Base-by-base conservation (phyloP, 2,329 filamentous ascomycete species). In the Zarea fungicola region DNA sequence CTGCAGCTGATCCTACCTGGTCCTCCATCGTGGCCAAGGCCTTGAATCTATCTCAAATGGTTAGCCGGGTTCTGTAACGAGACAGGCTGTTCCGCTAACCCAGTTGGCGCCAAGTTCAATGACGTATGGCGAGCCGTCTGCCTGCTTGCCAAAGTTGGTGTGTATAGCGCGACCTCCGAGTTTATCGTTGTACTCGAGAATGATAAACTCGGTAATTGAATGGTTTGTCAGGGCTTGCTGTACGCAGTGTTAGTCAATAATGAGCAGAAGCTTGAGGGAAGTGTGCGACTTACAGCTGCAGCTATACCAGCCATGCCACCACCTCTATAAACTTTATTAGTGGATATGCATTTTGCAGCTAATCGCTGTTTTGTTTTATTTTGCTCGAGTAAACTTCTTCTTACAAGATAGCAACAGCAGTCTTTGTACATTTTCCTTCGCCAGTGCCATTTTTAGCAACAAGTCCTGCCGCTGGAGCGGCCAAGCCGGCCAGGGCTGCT, bases 101-200 rank as follows among this genome's bases (percentile, higher is more conserved):
- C 84, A 87, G 53, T 87, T 87, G 6, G 84, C 83, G 3, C 84
- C 84, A 0, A 84, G 65, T 60, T 87, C 84, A 9, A 87, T 69
- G 0, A 69, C 72, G 51, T 80, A 82, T 0, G 78, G 74, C 1
- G 73, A 67, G 1, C 79, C 79, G 29, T 77, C 66, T 0, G 63
- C 29, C 4, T 65, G 60, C 14, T 69, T 64, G 5, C 82, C 81
- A 56, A 85, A 85, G 0, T 69, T 66, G 0, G 73, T 73, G 52
- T 84, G 75, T n/a, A 65, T 65, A 32, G 83, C 73, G 6, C 83
- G 75, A 2, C 84, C 84, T 2, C 84, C 83, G 50, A 87, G 76
- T 11, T 76, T 71, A 51, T 76, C 69, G 11, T 81, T 80, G 52
- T 81, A 79, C 52, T 87, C 83, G 3, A 87, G 62, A 40, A 87